Conservation (phyloP, 2,329 filamentous ascomycete genomes). For the Ascochyta rabiei region DNA sequence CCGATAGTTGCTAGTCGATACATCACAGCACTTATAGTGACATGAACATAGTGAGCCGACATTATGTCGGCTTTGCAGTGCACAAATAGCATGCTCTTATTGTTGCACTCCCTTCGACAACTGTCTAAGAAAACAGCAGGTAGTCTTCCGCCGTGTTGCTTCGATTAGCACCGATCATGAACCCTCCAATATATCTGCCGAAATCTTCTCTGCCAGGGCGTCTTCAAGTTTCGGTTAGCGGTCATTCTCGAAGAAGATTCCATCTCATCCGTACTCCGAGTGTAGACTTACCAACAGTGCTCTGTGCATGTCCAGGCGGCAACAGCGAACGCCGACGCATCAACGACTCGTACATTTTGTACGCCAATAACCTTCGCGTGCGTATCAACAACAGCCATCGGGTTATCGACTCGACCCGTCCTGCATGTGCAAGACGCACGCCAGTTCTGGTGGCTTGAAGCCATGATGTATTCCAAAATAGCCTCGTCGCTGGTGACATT, state of each 20-base stretch:
- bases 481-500: not conserved
- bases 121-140: no score
- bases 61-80: no score
- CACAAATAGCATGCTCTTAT: no score
- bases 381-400: constrained; percentile 39
- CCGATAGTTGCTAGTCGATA: no score
- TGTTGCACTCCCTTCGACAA: no score
- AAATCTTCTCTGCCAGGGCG: not conserved
- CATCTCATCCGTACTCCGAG: not conserved
- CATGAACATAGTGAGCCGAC: no score
- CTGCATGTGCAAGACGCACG: constrained; percentile 62
- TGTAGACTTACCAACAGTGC: constrained; percentile 7
- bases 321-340: constrained; percentile 3
- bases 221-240: not conserved
- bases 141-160: not conserved
- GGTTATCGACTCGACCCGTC: constrained; percentile 51
- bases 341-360: constrained; percentile 3
- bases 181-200: not conserved
- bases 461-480: not conserved
- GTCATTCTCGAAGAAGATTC: not conserved
- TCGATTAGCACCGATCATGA: not conserved
- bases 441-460: not conserved
- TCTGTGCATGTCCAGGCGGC: constrained; percentile 5
- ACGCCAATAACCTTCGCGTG: constrained; percentile 11
- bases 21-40: no score